Conservation (phyloP, 176 grass and related monocot species). For the Zoysia japonica region DNA sequence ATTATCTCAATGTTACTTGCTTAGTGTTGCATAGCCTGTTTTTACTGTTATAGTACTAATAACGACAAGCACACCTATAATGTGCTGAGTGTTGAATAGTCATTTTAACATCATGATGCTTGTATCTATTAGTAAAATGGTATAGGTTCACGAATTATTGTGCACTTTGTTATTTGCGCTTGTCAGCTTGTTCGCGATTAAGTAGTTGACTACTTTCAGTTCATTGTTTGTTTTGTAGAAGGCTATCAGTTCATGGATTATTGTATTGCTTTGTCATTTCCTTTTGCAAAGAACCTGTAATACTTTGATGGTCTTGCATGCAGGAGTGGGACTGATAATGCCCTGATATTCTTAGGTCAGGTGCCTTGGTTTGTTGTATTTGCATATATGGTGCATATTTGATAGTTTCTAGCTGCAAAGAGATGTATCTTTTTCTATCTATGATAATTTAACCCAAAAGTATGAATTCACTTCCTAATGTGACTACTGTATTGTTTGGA, state of each 20-base stretch:
- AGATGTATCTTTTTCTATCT: too few species aligned
- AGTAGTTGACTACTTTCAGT: background rate
- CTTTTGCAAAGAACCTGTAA: background rate
- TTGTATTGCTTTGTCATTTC: background rate
- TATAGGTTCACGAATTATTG: background rate
- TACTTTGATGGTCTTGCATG: background rate
- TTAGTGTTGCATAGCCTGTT: too few species aligned
- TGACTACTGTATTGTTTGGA: background rate
- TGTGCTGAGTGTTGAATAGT: background rate
- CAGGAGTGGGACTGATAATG: background rate
- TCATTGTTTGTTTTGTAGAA: background rate
- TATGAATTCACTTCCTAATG: background rate
- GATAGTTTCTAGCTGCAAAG: conserved; percentile 1
- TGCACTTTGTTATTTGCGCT: background rate
- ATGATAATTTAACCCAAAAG: too few species aligned
- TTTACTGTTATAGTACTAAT: too few species aligned
- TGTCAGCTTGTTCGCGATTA: background rate
- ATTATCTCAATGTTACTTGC: background rate
- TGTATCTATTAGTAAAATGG: too few species aligned
- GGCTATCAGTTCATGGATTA: background rate
- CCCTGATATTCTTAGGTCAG: too few species aligned
- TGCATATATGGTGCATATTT: background rate
- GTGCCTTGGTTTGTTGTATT: background rate
- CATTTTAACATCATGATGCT: too few species aligned
- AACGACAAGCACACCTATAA: too few species aligned